Conservation (phyloP, 352 stramenopile species). For the Pelagophyceae sp. region DNA sequence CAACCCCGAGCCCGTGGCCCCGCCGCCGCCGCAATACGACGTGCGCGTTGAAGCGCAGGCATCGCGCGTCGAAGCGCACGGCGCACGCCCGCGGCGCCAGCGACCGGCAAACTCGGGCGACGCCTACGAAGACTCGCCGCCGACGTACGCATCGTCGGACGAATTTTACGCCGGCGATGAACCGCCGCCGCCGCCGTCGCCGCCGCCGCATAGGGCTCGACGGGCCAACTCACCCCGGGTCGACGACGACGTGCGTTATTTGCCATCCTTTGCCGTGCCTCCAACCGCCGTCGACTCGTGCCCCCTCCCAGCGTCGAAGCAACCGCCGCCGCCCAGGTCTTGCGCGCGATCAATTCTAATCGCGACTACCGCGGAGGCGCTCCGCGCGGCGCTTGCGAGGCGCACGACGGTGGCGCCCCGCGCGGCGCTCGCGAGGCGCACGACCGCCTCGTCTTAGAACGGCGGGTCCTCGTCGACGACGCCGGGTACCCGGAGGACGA, state of each 20-base stretch:
- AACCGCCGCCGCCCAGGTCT: too few species aligned
- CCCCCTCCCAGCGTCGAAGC: too few species aligned
- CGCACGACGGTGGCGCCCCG: background rate
- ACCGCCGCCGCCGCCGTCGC: too few species aligned
- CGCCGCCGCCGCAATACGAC: background rate
- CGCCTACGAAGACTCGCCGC: background rate
- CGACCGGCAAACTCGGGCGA: background rate
- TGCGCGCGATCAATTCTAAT: background rate
- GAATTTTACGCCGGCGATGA: too few species aligned
- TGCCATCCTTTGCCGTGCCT: too few species aligned
- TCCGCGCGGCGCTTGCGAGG: background rate
- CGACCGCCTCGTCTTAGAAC: background rate
- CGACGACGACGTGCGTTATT: too few species aligned
- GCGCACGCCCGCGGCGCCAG: background rate
- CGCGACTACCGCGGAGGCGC: background rate
- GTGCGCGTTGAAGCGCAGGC: background rate
- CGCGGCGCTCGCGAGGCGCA: background rate
- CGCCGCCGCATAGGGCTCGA: too few species aligned
- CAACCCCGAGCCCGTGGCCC: background rate
- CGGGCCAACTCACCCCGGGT: too few species aligned
- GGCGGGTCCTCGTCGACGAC: background rate
- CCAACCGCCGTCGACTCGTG: too few species aligned
- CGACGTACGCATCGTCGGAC: too few species aligned
- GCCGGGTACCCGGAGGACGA: conserved; percentile 11
- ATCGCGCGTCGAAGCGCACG: background rate